Evolutionary conservation across 2,329 filamentous ascomycete genomes (phyloP), one percentile per base, ranked within the genome.

Genomic region (Eurotiales sp.): DNA sequence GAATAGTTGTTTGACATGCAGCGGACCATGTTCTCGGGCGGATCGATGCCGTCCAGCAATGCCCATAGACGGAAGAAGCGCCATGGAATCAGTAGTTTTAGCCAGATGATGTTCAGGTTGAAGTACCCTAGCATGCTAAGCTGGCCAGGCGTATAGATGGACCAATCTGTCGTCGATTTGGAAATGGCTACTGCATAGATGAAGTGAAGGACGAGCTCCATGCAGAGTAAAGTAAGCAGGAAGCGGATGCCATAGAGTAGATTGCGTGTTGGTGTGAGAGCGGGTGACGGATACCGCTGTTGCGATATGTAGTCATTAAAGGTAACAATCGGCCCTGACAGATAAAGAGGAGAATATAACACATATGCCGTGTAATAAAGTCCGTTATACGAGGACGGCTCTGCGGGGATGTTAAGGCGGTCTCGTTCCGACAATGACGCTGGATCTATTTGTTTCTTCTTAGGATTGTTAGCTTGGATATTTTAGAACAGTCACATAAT

Each of bases 361-460:
- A 85, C 76, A 67, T 96, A 99, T 40, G 88, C 90, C 41, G 96
- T 66, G 69, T 95, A 97, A 71, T 95, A 95, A 57, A 86, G 83
- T 71, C 93, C 90, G 64, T 83, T 73, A 56, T 72, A 99, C 64
- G 95, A 87, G 23, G 73, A 69, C 0, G 80, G 69, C 42, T 83
- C 79, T 3, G 91, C 90, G 0, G 93, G 84, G 36, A 86, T 86
- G 50, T 80, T 77, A 53, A 97, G 81, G 15, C 93, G 87, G 63
- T 99, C 92, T 59, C 87, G 81, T 69, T 99, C 93, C 4, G 91
- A 93, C 32, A 97, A 81, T 61, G 86, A 83, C 50, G 89, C 78
- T 39, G 88, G 87, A 78, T 97, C 90, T 57, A 96, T 80, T 77
- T 96, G 90, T 88, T 97, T 97, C 92, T 97, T 97, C 91, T 97